Conservation (phyloP, 257 asterid genomes). For the Solanum bulbocastanum region DNA sequence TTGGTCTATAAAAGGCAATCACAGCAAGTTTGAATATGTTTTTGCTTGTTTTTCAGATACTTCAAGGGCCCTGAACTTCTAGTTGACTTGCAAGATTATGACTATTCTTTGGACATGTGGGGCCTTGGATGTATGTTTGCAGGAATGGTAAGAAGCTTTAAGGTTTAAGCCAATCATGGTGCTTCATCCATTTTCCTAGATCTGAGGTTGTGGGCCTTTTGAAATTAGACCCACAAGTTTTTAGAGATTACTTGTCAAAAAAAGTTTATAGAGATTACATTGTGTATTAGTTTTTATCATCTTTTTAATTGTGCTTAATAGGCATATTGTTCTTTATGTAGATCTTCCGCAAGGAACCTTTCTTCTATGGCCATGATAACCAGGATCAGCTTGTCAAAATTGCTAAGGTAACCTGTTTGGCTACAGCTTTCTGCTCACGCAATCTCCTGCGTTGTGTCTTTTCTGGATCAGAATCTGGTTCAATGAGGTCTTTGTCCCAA, state of each 20-base stretch:
- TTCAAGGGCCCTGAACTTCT: constrained; percentile 25
- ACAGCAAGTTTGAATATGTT: not conserved
- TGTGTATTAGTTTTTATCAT: not conserved
- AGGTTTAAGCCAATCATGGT: not conserved
- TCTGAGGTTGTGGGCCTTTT: not conserved
- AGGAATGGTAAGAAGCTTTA: constrained; percentile 13
- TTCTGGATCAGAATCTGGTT: not conserved
- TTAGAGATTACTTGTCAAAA: not conserved
- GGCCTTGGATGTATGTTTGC: constrained; percentile 25
- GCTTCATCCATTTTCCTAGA: not conserved
- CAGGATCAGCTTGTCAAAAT: constrained; percentile 10
- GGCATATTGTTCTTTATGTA: not conserved
- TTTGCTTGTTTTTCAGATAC: constrained; percentile 8
- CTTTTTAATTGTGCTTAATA: not conserved
- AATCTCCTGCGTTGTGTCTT: not conserved
- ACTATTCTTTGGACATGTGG: constrained; percentile 23
- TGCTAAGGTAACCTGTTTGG: constrained; percentile 3
- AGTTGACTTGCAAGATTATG: constrained; percentile 21
- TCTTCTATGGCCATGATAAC: constrained; percentile 13
- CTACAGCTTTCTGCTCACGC: not conserved
- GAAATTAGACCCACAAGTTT: not conserved
- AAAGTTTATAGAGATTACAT: not conserved
- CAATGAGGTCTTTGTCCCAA: not conserved
- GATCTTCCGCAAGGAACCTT: constrained; percentile 13
- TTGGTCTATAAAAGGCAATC: not conserved